Conservation (phyloP, 441 rosid genomes). For the Erodium trifolium region DNA sequence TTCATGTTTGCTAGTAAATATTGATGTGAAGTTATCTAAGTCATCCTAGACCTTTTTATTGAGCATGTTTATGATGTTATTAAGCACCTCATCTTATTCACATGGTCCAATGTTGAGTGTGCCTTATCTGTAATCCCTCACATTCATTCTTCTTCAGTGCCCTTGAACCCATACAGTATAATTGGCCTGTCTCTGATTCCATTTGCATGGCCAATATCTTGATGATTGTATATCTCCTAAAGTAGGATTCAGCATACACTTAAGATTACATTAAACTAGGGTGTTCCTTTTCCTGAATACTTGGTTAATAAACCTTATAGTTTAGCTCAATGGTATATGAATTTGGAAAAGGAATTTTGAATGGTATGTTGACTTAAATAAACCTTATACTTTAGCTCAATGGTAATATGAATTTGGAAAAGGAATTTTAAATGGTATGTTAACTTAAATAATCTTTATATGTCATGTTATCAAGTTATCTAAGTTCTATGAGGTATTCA, state of each 20-base stretch:
- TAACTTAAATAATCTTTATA: background rate
- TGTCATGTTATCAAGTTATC: background rate
- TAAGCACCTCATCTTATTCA: background rate
- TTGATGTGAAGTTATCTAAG: background rate
- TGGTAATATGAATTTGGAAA: background rate
- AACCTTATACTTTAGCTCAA: constrained; percentile 5
- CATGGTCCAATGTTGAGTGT: background rate
- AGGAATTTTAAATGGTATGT: background rate
- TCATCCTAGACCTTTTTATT: background rate
- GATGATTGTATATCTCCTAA: background rate
- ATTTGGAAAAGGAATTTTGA: background rate
- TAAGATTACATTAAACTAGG: background rate
- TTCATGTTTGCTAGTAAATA: background rate
- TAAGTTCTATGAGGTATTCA: background rate
- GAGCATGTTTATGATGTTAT: background rate
- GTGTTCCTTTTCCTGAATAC: background rate
- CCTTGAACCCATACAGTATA: background rate
- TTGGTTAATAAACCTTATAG: background rate
- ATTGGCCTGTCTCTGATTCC: background rate
- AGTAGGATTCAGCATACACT: background rate
- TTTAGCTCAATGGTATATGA: background rate
- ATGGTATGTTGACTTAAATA: too few relatives aligned
- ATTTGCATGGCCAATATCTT: background rate
- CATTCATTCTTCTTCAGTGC: background rate
- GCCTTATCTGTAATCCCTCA: background rate